Conservation (phyloP, 2,329 filamentous ascomycete species). For the Aspergillus latus region DNA sequence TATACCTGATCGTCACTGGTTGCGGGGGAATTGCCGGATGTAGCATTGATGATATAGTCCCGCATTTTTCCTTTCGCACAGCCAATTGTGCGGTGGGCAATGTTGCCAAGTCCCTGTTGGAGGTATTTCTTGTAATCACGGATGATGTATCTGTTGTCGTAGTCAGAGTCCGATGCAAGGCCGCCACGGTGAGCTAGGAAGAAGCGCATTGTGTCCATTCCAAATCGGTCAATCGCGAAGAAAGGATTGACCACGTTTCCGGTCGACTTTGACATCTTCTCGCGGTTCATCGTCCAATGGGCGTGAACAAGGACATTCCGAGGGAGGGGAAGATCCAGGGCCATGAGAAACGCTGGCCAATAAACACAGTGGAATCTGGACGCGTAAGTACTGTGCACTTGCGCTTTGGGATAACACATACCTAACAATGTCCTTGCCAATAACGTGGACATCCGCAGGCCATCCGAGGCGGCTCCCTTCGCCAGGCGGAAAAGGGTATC, state of each 20-base stretch:
- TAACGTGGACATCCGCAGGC: conserved; percentile 88
- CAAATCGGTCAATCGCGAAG: conserved; percentile 85
- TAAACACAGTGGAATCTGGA: conserved; percentile 86
- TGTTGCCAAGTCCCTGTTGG: conserved; percentile 75
- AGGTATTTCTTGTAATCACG: conserved; percentile 77
- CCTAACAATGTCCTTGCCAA: conserved; percentile 94
- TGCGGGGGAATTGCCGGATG: conserved; percentile 29
- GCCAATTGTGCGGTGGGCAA: conserved; percentile 68
- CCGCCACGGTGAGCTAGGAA: conserved; percentile 82
- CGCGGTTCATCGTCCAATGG: conserved; percentile 88
- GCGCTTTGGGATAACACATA: conserved; percentile 21
- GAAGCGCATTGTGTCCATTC: conserved; percentile 82
- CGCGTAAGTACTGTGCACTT: neutral
- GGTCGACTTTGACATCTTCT: conserved; percentile 95
- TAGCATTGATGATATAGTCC: conserved; percentile 53
- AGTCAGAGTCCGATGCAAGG: conserved; percentile 75
- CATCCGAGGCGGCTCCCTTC: conserved; percentile 66
- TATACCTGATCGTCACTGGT: conserved; percentile 34
- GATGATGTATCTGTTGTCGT: conserved; percentile 75
- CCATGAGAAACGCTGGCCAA: conserved; percentile 95
- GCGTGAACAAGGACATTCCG: conserved; percentile 82
- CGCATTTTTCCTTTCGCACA: conserved; percentile 68
- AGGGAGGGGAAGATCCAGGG: conserved; percentile 75
- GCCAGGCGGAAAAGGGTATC: conserved; percentile 73
- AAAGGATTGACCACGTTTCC: conserved; percentile 96